Evolutionary conservation across 306 rosid genomes (phyloP).

Genomic region (Rubus parviflorus): DNA sequence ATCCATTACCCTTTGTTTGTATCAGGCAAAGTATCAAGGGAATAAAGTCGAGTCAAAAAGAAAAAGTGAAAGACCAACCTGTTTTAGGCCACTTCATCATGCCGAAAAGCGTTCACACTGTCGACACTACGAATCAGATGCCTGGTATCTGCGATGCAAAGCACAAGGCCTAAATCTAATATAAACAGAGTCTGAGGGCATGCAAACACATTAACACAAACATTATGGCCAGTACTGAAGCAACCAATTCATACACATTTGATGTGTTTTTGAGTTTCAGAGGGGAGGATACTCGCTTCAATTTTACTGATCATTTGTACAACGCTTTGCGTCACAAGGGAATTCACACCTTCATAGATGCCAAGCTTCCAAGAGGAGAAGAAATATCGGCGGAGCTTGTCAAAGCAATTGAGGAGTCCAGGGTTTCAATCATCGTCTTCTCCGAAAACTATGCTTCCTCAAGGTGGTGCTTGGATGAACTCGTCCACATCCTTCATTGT

Average conservation of each 20-base stretch:
- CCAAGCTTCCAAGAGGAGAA: background rate
- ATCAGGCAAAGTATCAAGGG: no score
- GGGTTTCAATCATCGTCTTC: background rate
- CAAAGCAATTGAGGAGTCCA: background rate
- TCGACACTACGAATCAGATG: no score
- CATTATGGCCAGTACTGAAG: no score
- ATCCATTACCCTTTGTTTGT: no score
- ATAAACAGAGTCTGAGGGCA: no score
- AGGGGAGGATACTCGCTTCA: background rate
- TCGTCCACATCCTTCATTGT: background rate
- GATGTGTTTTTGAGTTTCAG: background rate
- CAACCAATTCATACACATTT: no score
- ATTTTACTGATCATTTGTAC: background rate
- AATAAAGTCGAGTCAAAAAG: no score
- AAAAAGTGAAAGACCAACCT: no score
- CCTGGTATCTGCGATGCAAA: no score
- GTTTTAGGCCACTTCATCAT: accelerated
- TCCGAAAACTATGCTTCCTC: background rate
- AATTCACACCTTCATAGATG: background rate
- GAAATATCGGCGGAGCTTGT: background rate
- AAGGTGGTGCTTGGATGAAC: background rate
- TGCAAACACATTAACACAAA: no score
- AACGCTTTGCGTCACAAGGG: background rate
- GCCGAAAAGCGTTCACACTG: accelerated
- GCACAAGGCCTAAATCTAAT: no score